Percentiles rank a stretch among this genome's conserved stretches.
Evolutionary conservation across 768 basidiomycete species (phyloP).

Genomic region (Amanita brunnescens): DNA sequence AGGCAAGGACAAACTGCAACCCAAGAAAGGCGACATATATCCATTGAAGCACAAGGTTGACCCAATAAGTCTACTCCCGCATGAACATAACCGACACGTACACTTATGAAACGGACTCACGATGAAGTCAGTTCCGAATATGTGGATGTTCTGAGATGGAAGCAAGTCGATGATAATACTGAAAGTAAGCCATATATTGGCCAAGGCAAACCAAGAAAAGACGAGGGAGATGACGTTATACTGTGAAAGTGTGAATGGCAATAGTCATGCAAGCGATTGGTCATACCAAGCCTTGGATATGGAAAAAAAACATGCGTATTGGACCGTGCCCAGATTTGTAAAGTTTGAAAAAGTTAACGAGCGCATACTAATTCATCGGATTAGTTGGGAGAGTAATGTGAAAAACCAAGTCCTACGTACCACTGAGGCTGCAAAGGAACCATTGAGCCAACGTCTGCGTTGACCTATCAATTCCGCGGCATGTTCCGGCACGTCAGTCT

Average conservation of each 20-base stretch:
- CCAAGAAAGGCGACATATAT: slow-evolving; percentile 79
- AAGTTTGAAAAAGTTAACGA: slow-evolving; percentile 88
- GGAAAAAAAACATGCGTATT: slow-evolving; percentile 94
- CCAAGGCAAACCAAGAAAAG: slow-evolving; percentile 91
- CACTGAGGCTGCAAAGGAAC: slow-evolving; percentile 88
- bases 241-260: slow-evolving; percentile 24
- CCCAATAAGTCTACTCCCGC: slow-evolving; percentile 68
- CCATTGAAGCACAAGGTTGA: slow-evolving; percentile 79
- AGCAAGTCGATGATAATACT: slow-evolving; percentile 89
- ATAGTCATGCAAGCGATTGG: background rate
- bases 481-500: slow-evolving; percentile 93
- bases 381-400: background rate
- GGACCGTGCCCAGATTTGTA: slow-evolving; percentile 84
- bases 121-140: slow-evolving; percentile 66
- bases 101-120: slow-evolving; percentile 37
- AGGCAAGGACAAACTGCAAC: slow-evolving; percentile 56
- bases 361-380: slow-evolving; percentile 51
- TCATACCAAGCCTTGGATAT: slow-evolving; percentile 82
- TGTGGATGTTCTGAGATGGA: slow-evolving; percentile 37
- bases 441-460: slow-evolving; percentile 94
- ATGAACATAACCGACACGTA: background rate
- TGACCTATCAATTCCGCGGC: slow-evolving; percentile 91
- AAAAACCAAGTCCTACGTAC: slow-evolving; percentile 24
- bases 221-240: slow-evolving; percentile 80
- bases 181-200: slow-evolving; percentile 94